Evolutionary conservation across 805 yeast species (phyloP), one percentile per base, ranked within the genome.

Genomic region (Kodamaea restingae): DNA sequence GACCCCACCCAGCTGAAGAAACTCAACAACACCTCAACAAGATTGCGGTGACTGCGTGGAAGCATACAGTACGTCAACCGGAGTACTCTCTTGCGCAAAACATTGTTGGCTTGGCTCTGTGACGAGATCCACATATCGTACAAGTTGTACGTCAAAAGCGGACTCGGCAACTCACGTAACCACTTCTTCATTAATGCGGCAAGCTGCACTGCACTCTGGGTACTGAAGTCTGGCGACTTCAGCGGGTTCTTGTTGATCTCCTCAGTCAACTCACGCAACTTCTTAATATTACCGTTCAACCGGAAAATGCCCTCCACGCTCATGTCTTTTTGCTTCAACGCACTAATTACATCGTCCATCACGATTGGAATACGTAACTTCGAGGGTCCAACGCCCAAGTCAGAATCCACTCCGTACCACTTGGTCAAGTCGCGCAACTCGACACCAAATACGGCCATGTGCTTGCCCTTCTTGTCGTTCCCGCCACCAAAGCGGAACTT

Each of bases 1-100:
- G 98, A 86, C 0, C 98, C 88, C 2, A 90, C 91, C 98, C 98
- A 93, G 60, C 81, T 82, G 55, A 93, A 76, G 59, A 93, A 93
- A 42, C 82, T 80, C 22, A 90, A 69, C 30, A 93, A 64, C 2
- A 90, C 96, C 56, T 93, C 98, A 26, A 90, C 70, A 35, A 88
- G 71, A 57, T 88, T 95, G 41, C 98, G 74, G 55, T 90, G 84
- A 15, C 78, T 71, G 44, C 81, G 70, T 2, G 97, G 98, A 24
- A 93, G 67, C 71, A 90, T 67, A 37, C 93, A 78, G 54, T 87
- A 84, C 3, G 78, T 75, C 46, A 80, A 66, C 47, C 73, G 85
- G 40, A 80, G 66, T 12, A 83, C 67, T 27, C 83, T 60, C 43
- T 74, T 76, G 39, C 76, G 70, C 28, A 66, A 52, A 4, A 61